Percentiles rank a stretch among this genome's conserved stretches.
Evolutionary conservation across 1,284 basidiomycete species (phyloP).

Genomic region (Leccinum idahoense): DNA sequence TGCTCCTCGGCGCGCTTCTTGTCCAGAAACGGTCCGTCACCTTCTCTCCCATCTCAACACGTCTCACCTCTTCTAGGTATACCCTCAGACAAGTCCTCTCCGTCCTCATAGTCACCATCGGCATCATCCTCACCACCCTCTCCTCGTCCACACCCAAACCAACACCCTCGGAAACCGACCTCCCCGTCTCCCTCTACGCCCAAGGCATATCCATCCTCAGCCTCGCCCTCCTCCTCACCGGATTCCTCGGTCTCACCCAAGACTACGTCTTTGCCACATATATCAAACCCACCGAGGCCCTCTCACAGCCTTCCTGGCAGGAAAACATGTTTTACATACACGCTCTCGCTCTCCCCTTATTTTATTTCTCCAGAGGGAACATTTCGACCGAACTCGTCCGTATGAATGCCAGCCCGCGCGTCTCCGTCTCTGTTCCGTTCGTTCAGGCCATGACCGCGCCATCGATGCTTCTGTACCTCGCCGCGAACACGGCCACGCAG

Average conservation of each 20-base stretch:
- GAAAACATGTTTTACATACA: conserved; percentile 91
- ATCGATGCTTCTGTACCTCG: conserved; percentile 59
- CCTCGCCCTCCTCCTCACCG: conserved; percentile 75
- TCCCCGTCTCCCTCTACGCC: conserved; percentile 46
- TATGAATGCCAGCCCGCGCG: conserved; percentile 39
- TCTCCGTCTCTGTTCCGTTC: conserved; percentile 22
- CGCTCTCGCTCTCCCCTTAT: conserved; percentile 70
- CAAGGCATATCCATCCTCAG: conserved; percentile 73
- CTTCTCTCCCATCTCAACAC: background rate
- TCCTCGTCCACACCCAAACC: conserved; percentile 49
- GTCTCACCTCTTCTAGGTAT: conserved; percentile 45
- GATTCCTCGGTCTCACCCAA: conserved; percentile 82
- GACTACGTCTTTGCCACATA: conserved; percentile 76
- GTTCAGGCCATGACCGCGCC: conserved; percentile 43
- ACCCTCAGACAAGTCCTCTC: conserved; percentile 63
- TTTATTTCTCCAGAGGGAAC: conserved; percentile 51
- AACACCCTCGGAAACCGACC: conserved; percentile 14
- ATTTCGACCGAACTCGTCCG: conserved; percentile 46
- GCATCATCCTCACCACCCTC: conserved; percentile 81
- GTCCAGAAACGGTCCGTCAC: conserved; percentile 37
- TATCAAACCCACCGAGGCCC: conserved; percentile 32
- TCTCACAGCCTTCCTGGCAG: conserved; percentile 58
- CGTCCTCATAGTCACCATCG: conserved; percentile 75
- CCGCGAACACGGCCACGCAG: conserved; percentile 81
- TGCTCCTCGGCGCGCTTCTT: conserved; percentile 68